Evolutionary conservation across 441 rosid species (phyloP).

Genomic region (Mallotus japonicus): DNA sequence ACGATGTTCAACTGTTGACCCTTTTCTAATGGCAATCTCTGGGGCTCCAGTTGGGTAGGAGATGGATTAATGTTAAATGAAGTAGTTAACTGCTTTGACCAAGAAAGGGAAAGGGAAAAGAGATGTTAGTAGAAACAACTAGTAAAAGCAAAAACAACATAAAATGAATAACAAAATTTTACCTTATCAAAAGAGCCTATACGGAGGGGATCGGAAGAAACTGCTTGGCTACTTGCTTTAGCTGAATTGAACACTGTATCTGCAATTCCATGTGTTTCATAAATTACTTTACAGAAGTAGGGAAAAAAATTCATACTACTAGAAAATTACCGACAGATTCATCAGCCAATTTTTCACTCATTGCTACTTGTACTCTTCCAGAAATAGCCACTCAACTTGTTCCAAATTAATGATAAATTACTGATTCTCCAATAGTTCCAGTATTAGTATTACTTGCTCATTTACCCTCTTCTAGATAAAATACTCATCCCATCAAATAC

Average conservation of each 20-base stretch:
- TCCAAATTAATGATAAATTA: neutral
- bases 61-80: conserved; percentile 26
- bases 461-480: neutral
- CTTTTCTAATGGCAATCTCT: conserved; percentile 34
- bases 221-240: conserved; percentile 31
- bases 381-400: neutral
- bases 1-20: conserved; percentile 33
- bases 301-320: neutral
- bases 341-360: neutral
- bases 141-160: neutral
- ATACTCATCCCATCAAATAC: neutral
- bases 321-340: neutral
- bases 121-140: conserved; percentile 12
- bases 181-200: conserved; percentile 34
- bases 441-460: neutral
- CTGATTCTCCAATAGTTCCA: neutral
- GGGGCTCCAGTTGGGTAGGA: conserved; percentile 30
- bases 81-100: conserved; percentile 24
- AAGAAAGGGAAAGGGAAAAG: conserved; percentile 3
- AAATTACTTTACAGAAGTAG: conserved; percentile 9
- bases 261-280: conserved; percentile 23
- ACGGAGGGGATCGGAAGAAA: conserved; percentile 23
- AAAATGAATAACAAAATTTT: conserved; percentile 12
- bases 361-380: neutral
- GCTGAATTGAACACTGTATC: conserved; percentile 32